These are phyloP conservation scores for Mortierella sp. DNA, from an alignment of 371 early-diverging fungal genomes.

Conservation along the genomic window DNA sequence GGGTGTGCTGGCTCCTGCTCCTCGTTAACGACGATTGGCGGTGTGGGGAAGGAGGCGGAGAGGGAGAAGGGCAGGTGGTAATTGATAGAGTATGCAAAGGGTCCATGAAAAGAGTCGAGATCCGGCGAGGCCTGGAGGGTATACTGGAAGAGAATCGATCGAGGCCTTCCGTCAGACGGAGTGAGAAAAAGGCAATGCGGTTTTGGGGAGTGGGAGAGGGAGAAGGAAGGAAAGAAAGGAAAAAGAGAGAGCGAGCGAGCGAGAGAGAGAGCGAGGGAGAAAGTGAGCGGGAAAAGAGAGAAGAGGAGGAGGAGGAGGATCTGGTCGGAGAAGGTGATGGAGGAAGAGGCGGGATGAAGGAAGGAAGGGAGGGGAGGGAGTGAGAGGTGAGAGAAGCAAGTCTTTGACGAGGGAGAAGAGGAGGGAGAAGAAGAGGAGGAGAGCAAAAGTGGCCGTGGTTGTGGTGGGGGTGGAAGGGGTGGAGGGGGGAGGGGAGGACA, in stretches of 20 bases:
- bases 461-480: too few species aligned
- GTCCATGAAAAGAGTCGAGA: not conserved
- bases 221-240: not conserved
- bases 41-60: slow-evolving; percentile 5
- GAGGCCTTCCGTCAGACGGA: too few species aligned
- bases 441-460: too few species aligned
- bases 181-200: not conserved
- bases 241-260: slow-evolving; percentile 2
- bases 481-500: too few species aligned
- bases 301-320: not conserved
- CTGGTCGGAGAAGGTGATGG: too few species aligned
- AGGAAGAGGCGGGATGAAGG: not conserved
- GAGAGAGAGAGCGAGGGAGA: slow-evolving; percentile 5
- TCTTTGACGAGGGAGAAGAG: not conserved
- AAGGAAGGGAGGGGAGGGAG: not conserved
- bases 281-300: not conserved
- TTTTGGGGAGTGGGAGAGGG: not conserved
- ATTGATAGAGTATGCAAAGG: not conserved
- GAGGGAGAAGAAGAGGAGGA: not conserved
- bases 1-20: slow-evolving; percentile 27
- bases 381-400: not conserved
- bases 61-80: not conserved
- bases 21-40: slow-evolving; percentile 24
- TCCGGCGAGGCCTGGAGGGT: too few species aligned
- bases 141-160: too few species aligned